Conservation (phyloP, 2,329 filamentous ascomycete species). For the Rhynchosporium agropyri region DNA sequence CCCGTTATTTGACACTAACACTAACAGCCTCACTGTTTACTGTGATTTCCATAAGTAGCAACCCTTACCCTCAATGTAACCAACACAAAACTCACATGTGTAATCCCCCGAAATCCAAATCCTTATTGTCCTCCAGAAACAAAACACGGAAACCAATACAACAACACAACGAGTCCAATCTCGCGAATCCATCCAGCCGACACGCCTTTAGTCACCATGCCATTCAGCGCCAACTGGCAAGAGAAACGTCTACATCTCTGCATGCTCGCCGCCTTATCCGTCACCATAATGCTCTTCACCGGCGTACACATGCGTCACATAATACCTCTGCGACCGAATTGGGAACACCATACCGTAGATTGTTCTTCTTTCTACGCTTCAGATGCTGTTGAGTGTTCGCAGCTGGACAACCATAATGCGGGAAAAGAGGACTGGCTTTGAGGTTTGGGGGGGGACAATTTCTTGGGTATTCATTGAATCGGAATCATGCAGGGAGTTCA, state of each 20-base stretch:
- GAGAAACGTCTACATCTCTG: slow-evolving; percentile 30
- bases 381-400: slow-evolving; percentile 20
- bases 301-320: slow-evolving; percentile 33
- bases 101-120: background rate
- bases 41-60: background rate
- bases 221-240: slow-evolving; percentile 20
- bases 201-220: slow-evolving; percentile 21
- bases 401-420: background rate
- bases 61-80: background rate
- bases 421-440: background rate
- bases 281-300: slow-evolving; percentile 34
- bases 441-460: too few relatives aligned
- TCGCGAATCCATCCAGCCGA: background rate
- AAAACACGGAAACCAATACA: background rate
- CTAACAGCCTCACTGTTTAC: background rate
- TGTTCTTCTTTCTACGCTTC: slow-evolving; percentile 22
- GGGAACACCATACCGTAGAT: slow-evolving; percentile 9
- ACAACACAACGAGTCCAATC: background rate
- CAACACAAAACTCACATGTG: background rate
- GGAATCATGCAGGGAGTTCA: too few relatives aligned
- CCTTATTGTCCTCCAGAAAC: too few relatives aligned
- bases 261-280: slow-evolving; percentile 29
- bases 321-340: slow-evolving; percentile 19
- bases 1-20: background rate
- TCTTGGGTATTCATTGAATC: too few relatives aligned